These are phyloP conservation scores for Allantophomopsis lycopodina DNA, from an alignment of 2,329 filamentous ascomycete genomes.

Conservation along the genomic window DNA sequence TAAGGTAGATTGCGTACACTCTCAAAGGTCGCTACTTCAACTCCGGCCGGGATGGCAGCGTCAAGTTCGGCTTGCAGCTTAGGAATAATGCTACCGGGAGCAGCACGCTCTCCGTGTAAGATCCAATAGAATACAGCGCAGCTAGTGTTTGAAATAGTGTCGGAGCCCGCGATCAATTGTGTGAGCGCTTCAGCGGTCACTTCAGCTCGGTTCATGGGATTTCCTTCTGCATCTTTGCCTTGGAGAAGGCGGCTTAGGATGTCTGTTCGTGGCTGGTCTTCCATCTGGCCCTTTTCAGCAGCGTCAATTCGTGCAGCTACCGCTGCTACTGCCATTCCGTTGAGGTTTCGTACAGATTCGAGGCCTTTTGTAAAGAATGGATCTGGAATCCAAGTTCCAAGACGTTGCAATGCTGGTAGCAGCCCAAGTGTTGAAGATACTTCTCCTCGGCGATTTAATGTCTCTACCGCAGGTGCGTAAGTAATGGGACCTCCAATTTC, in stretches of 20 bases:
- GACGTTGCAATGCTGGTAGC: slow-evolving; percentile 62
- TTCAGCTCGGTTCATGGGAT: slow-evolving; percentile 63
- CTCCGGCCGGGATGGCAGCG: slow-evolving; percentile 42
- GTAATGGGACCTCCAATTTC: slow-evolving; percentile 46
- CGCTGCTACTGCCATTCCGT: slow-evolving; percentile 75
- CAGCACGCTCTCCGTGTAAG: slow-evolving; percentile 26
- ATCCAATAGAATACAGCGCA: slow-evolving; percentile 76
- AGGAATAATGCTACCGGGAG: slow-evolving; percentile 48
- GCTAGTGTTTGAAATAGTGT: slow-evolving; percentile 67
- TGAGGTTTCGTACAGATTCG: slow-evolving; percentile 63
- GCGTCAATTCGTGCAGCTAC: slow-evolving; percentile 62
- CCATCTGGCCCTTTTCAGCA: slow-evolving; percentile 32
- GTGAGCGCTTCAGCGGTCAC: slow-evolving; percentile 82
- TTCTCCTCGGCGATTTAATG: slow-evolving; percentile 77
- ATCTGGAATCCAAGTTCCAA: slow-evolving; percentile 67
- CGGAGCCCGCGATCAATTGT: slow-evolving; percentile 69
- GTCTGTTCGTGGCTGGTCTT: slow-evolving; percentile 54
- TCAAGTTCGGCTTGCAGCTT: slow-evolving; percentile 72
- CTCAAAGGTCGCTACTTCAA: slow-evolving; percentile 56
- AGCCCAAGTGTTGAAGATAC: slow-evolving; percentile 71
- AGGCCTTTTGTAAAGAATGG: slow-evolving; percentile 68
- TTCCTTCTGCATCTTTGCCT: slow-evolving; percentile 67
- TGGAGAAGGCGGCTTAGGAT: slow-evolving; percentile 76
- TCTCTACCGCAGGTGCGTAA: slow-evolving; percentile 71
- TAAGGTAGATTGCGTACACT: slow-evolving; percentile 66